These are phyloP conservation scores for Dactylis glomerata DNA, from an alignment of 176 grass and related monocot species.

Conservation along the genomic window DNA sequence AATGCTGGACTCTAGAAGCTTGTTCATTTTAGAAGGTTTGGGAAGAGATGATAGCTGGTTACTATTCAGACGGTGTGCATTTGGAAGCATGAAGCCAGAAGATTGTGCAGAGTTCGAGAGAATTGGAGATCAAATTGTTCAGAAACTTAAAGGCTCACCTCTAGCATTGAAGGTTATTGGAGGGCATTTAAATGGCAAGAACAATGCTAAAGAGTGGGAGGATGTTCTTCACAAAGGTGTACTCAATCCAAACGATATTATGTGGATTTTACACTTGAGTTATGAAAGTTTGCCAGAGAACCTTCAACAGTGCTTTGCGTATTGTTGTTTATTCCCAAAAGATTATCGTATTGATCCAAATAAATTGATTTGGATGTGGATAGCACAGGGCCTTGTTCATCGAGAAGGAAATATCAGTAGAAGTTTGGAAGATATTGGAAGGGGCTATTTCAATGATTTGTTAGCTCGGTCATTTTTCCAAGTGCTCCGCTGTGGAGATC, in stretches of 20 bases:
- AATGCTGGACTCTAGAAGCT: constrained; percentile 6
- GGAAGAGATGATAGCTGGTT: not conserved
- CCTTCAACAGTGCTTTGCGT: constrained; percentile 25
- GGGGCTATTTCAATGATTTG: constrained; percentile 39
- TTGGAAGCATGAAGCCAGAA: not conserved
- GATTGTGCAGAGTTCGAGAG: not conserved
- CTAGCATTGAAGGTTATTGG: constrained; percentile 25
- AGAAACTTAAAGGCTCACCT: constrained; percentile 24
- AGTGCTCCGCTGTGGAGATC: not conserved
- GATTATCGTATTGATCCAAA: constrained; percentile 15
- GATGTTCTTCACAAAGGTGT: constrained; percentile 2
- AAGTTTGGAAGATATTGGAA: constrained; percentile 28
- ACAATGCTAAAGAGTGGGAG: not conserved
- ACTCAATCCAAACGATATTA: constrained; percentile 15
- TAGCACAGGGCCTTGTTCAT: constrained; percentile 40
- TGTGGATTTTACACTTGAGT: not conserved
- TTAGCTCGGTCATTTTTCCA: constrained; percentile 36
- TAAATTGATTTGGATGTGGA: constrained; percentile 32
- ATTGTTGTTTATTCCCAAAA: constrained; percentile 36
- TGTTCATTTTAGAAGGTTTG: constrained; percentile 10
- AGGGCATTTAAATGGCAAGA: not conserved
- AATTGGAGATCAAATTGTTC: constrained; percentile 24
- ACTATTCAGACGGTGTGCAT: not conserved
- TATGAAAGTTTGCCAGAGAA: constrained; percentile 23
- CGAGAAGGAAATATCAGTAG: not conserved